Evolutionary conservation across 306 rosid species (phyloP).

Genomic region (Prunus mongolica): DNA sequence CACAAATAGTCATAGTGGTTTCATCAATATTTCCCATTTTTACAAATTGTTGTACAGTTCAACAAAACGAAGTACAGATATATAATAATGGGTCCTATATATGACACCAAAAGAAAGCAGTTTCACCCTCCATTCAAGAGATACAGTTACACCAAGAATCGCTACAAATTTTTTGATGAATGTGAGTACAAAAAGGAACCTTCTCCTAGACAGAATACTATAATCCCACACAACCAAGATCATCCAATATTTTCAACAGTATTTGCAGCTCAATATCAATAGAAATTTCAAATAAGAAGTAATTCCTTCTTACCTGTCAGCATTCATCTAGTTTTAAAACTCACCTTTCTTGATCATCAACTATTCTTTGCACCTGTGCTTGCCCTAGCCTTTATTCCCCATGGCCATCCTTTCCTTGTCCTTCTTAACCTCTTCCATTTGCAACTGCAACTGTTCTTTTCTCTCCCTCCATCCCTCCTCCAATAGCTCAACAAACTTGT

Average conservation of each 20-base stretch:
- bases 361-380: conserved; percentile 7
- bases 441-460: conserved; percentile 41
- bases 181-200: neutral
- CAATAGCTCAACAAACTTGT: conserved; percentile 63
- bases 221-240: conserved; percentile 1
- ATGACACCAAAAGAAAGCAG: neutral
- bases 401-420: conserved; percentile 45
- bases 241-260: conserved; percentile 13
- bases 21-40: neutral
- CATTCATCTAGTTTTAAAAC: neutral
- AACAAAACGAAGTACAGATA: neutral
- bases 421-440: conserved; percentile 36
- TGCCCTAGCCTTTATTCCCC: conserved; percentile 16
- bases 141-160: neutral
- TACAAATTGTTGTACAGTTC: neutral
- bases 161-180: neutral
- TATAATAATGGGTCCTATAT: neutral
- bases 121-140: neutral
- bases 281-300: neutral
- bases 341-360: conserved; percentile 4
- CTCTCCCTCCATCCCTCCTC: conserved; percentile 79
- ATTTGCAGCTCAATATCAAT: conserved; percentile 19
- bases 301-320: conserved; percentile 10
- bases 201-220: conserved; percentile 1
- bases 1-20: neutral